A percentile compares a stretch with the other conserved stretches of the same genome.
These are phyloP conservation scores for Pichia sp. DNA, from an alignment of 1,139 yeast genomes.

Conservation along the genomic window DNA sequence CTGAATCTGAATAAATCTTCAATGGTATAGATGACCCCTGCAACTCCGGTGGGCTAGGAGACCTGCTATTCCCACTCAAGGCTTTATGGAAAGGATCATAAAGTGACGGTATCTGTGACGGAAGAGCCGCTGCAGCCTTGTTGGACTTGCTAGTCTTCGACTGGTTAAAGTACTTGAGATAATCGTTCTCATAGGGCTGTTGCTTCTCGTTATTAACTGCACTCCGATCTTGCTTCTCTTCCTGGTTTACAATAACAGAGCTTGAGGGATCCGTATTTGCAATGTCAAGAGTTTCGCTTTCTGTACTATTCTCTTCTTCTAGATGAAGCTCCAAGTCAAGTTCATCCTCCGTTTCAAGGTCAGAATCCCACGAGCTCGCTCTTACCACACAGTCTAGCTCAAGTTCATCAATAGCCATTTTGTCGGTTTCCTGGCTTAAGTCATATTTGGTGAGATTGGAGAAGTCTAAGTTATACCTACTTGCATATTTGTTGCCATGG, in stretches of 20 bases:
- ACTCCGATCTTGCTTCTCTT: too few relatives aligned
- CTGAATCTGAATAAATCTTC: conserved; percentile 7
- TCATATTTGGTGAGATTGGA: conserved; percentile 11
- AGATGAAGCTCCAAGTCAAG: conserved; percentile 5
- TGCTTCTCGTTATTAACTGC: too few relatives aligned
- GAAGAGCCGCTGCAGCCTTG: background rate
- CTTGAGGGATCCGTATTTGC: too few relatives aligned
- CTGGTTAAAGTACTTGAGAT: conserved; percentile 4
- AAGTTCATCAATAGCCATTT: conserved; percentile 11
- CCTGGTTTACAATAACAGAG: too few relatives aligned
- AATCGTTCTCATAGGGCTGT: background rate
- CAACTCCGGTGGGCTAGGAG: background rate
- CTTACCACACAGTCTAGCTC: conserved; percentile 17
- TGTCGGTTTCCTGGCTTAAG: conserved; percentile 8
- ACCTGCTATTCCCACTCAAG: background rate
- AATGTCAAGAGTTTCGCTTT: background rate
- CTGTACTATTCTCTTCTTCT: conserved; percentile 1
- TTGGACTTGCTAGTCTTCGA: background rate
- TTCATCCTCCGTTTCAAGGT: conserved; percentile 11
- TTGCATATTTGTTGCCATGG: background rate
- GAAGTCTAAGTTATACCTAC: conserved; percentile 8
- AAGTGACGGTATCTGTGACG: conserved; percentile 5
- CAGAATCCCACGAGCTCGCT: conserved; percentile 16
- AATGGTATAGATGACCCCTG: background rate
- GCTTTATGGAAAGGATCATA: conserved; percentile 5